phyloP scores from a whole-genome alignment of 306 rosid species.

The Dicorynia guianensis region DNA sequence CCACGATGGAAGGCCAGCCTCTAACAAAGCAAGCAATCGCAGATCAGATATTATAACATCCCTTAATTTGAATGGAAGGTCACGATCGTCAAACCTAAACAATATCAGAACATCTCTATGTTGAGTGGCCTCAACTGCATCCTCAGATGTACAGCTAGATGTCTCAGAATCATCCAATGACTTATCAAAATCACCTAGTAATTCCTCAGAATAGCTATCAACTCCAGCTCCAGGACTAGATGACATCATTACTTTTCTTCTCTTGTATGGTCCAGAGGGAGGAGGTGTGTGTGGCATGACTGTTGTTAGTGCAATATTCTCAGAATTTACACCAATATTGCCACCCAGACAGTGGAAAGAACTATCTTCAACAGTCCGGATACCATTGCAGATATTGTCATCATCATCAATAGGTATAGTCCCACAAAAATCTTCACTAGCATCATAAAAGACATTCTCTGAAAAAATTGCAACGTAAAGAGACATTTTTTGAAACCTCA shows the following conservation, averaged over 20 bases:
- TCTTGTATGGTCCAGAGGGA: conserved; percentile 77
- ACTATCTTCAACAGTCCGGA: conserved; percentile 45
- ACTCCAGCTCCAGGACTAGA: conserved; percentile 46
- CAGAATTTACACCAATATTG: conserved; percentile 44
- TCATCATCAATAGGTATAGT: conserved; percentile 50
- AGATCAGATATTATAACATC: conserved; percentile 78
- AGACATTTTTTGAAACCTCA: conserved; percentile 39
- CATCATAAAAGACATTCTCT: conserved; percentile 87
- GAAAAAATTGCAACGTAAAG: conserved; percentile 40
- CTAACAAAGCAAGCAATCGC: conserved; percentile 88
- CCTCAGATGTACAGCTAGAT: conserved; percentile 46
- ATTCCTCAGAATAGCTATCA: conserved; percentile 50
- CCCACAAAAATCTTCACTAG: conserved; percentile 57
- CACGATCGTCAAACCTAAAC: conserved; percentile 79
- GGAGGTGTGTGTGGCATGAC: conserved; percentile 68
- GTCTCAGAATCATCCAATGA: conserved; percentile 41
- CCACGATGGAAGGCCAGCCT: conserved; percentile 99
- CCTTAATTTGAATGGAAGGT: conserved; percentile 82
- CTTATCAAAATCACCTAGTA: conserved; percentile 33
- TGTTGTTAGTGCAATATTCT: conserved; percentile 38
- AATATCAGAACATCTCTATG: conserved; percentile 77
- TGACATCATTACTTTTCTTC: conserved; percentile 68
- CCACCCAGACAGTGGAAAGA: conserved; percentile 22
- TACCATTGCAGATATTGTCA: conserved; percentile 41
- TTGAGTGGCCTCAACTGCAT: conserved; percentile 64